Evolutionary conservation across 208 protist species (phyloP).

Genomic region (Eutreptiella sp.): DNA sequence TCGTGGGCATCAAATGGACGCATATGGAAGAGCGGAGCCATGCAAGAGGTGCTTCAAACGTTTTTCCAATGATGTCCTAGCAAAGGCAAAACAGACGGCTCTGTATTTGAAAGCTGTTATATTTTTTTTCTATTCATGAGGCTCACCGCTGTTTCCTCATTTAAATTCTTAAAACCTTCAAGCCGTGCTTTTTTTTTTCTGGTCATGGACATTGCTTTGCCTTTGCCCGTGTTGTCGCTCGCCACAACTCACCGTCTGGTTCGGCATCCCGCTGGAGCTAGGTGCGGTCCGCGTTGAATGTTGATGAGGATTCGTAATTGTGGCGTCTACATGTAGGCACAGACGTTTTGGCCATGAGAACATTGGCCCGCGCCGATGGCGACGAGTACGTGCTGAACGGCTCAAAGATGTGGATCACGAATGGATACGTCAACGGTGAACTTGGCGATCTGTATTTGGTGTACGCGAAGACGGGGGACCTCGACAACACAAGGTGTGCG

Average conservation of each 20-base stretch:
- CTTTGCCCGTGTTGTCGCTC: background rate
- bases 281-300: background rate
- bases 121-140: background rate
- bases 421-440: too few relatives aligned
- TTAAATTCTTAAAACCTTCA: constrained; percentile 12
- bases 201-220: constrained; percentile 9
- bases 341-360: constrained; percentile 90
- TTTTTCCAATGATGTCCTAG: too few relatives aligned
- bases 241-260: background rate
- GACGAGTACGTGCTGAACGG: constrained; percentile 82
- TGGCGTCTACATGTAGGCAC: constrained; percentile 65
- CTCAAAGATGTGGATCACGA: constrained; percentile 96
- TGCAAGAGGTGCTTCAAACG: too few relatives aligned
- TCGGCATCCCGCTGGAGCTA: background rate
- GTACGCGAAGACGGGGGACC: constrained; percentile 88
- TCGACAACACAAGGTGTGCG: too few relatives aligned
- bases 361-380: constrained; percentile 63
- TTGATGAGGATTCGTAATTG: background rate
- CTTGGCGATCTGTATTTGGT: constrained; percentile 88
- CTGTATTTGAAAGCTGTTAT: background rate
- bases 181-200: constrained; percentile 6
- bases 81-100: too few relatives aligned
- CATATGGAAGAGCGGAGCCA: too few relatives aligned
- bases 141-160: background rate
- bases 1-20: too few relatives aligned